Conservation (phyloP, 176 grass and related monocot species). For the Phoenix dactylifera region DNA sequence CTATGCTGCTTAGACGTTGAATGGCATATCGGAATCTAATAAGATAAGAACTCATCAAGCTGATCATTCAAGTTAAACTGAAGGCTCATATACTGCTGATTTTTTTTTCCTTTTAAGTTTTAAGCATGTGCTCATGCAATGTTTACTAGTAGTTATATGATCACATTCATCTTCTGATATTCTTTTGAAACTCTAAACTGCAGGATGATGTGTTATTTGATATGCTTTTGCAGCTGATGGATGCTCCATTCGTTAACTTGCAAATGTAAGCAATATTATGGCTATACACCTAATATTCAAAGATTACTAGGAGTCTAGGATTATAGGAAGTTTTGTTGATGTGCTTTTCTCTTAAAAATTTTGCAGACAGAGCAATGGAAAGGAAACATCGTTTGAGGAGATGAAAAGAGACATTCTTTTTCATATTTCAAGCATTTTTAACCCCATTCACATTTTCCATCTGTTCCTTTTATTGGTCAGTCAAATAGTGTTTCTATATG, state of each 20-base stretch:
- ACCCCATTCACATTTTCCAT: slow-evolving; percentile 85
- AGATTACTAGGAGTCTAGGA: slow-evolving; percentile 9
- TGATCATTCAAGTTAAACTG: not conserved
- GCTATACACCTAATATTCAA: not conserved
- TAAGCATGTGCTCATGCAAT: not conserved
- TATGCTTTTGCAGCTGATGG: slow-evolving; percentile 66
- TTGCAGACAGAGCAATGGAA: slow-evolving; percentile 34
- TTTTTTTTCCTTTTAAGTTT: not conserved
- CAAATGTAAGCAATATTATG: slow-evolving; percentile 43
- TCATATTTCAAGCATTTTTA: slow-evolving; percentile 49
- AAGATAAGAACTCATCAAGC: no score
- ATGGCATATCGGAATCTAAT: no score
- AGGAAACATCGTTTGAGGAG: slow-evolving; percentile 25
- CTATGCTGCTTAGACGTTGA: no score
- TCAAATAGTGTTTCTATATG: not conserved
- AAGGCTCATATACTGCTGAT: not conserved
- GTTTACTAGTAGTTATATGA: slow-evolving; percentile 15
- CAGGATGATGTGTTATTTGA: slow-evolving; percentile 85
- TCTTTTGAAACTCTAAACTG: slow-evolving; percentile 9
- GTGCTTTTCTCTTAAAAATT: slow-evolving; percentile 14
- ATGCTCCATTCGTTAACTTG: slow-evolving; percentile 41
- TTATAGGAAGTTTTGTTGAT: slow-evolving; percentile 1
- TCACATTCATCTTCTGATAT: slow-evolving; percentile 8
- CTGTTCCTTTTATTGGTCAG: slow-evolving; percentile 64
- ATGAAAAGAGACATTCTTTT: slow-evolving; percentile 36